Conservation (phyloP, 176 grass and related monocot species). For the Musa itinerans region DNA sequence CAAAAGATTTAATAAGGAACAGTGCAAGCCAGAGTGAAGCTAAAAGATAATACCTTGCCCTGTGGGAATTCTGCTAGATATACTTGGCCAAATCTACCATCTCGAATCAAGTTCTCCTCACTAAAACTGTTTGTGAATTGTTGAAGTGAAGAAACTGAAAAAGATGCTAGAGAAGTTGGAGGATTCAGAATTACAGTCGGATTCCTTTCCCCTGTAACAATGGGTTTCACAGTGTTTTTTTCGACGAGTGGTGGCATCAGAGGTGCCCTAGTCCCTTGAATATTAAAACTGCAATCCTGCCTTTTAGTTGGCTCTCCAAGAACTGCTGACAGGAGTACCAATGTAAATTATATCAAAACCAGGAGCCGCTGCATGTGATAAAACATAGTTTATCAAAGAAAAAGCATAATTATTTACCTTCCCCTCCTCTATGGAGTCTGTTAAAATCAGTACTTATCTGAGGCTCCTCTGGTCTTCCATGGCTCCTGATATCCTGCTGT, state of each 20-base stretch:
- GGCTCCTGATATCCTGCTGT: background rate
- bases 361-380: background rate
- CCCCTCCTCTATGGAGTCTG: slow-evolving; percentile 6
- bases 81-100: slow-evolving; percentile 52
- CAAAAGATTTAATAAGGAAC: background rate
- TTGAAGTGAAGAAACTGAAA: slow-evolving; percentile 72
- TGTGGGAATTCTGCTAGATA: slow-evolving; percentile 62
- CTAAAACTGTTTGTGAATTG: slow-evolving; percentile 76
- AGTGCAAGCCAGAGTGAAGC: background rate
- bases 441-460: slow-evolving; percentile 6
- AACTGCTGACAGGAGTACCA: slow-evolving; percentile 9
- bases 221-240: background rate
- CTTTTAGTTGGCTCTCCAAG: slow-evolving; percentile 1
- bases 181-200: background rate
- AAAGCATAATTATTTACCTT: slow-evolving; percentile 9
- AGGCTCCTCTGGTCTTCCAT: slow-evolving; percentile 3
- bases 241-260: slow-evolving; percentile 1
- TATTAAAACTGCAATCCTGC: slow-evolving; percentile 15
- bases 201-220: background rate
- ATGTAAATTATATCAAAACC: background rate
- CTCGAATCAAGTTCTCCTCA: slow-evolving; percentile 63
- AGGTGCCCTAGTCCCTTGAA: background rate
- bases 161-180: slow-evolving; percentile 28
- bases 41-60: slow-evolving; percentile 41
- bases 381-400: background rate